Evolutionary conservation across 805 yeast genomes (phyloP).

Genomic region (Candida ipomoeae): DNA sequence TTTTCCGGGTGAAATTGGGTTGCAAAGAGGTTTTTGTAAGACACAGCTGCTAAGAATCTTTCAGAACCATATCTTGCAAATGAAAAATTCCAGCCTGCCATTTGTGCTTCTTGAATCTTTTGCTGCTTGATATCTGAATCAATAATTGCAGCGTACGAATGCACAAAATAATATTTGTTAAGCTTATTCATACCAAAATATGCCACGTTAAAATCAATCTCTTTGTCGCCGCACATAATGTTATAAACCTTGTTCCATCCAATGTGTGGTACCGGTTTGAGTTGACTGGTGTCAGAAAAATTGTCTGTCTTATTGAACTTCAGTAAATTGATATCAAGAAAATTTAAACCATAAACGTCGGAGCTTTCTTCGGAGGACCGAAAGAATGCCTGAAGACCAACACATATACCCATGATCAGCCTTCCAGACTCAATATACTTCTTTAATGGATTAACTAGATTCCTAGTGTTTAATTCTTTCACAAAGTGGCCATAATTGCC

Average conservation of each 20-base stretch:
- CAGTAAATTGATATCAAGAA: conserved; percentile 41
- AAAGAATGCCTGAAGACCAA: conserved; percentile 87
- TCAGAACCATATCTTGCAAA: conserved; percentile 72
- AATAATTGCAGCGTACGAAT: conserved; percentile 83
- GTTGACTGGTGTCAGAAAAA: conserved; percentile 24
- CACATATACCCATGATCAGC: conserved; percentile 95
- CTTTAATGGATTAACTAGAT: conserved; percentile 61
- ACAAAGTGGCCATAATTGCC: conserved; percentile 97
- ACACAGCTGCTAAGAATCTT: conserved; percentile 74
- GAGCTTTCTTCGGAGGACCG: conserved; percentile 72
- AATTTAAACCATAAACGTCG: conserved; percentile 45
- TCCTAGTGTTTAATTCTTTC: conserved; percentile 55
- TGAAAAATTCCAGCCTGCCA: conserved; percentile 69
- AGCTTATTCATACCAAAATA: conserved; percentile 63
- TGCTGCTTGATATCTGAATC: conserved; percentile 24
- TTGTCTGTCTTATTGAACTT: conserved; percentile 52
- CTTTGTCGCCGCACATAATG: conserved; percentile 21
- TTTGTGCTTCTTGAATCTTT: conserved; percentile 24
- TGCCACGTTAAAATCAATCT: conserved; percentile 22
- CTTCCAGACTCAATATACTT: conserved; percentile 71
- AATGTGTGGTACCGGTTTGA: conserved; percentile 89
- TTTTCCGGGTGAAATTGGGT: conserved; percentile 99
- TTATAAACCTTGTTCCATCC: conserved; percentile 77
- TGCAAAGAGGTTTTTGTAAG: conserved; percentile 78
- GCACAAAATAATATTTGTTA: conserved; percentile 88